Evolutionary conservation across 2,329 filamentous ascomycete genomes (phyloP).

Genomic region (Fusarium armeniacum): DNA sequence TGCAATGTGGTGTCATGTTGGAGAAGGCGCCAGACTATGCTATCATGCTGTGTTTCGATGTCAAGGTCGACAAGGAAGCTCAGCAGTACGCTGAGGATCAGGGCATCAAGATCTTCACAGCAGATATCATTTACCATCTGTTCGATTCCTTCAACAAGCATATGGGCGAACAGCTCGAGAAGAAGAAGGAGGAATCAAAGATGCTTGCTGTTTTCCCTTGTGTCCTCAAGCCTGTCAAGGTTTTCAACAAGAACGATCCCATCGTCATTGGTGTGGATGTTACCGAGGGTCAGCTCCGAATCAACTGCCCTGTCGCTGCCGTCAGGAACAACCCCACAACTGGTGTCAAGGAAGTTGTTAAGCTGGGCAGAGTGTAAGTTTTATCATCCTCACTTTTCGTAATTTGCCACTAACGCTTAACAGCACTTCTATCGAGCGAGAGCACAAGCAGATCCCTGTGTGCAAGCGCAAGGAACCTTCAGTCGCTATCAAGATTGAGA

Average conservation of each 20-base stretch:
- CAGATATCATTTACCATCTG: slow-evolving; percentile 98
- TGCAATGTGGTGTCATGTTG: slow-evolving; percentile 95
- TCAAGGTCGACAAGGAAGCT: slow-evolving; percentile 98
- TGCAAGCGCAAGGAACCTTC: slow-evolving; percentile 98
- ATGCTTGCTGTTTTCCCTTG: slow-evolving; percentile 97
- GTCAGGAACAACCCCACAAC: slow-evolving; percentile 86
- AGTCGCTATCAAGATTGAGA: slow-evolving; percentile 97
- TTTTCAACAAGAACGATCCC: slow-evolving; percentile 98
- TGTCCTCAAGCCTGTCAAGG: slow-evolving; percentile 86
- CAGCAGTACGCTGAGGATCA: slow-evolving; percentile 91
- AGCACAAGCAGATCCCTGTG: slow-evolving; percentile 92
- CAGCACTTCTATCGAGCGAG: slow-evolving; percentile 95
- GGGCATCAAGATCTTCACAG: slow-evolving; percentile 97
- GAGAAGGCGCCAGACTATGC: slow-evolving; percentile 95
- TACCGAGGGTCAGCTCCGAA: slow-evolving; percentile 85
- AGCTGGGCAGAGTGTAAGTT: slow-evolving; percentile 92
- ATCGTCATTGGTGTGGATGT: slow-evolving; percentile 98
- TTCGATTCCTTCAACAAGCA: slow-evolving; percentile 98
- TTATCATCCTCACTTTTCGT: not conserved
- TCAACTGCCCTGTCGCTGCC: slow-evolving; percentile 91
- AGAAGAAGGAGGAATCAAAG: slow-evolving; percentile 97
- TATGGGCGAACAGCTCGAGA: slow-evolving; percentile 86
- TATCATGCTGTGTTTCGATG: slow-evolving; percentile 99
- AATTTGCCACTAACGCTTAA: slow-evolving; percentile 52
- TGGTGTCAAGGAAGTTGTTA: slow-evolving; percentile 85